Conservation (phyloP, 306 rosid genomes). For the Vigna hirtella region DNA sequence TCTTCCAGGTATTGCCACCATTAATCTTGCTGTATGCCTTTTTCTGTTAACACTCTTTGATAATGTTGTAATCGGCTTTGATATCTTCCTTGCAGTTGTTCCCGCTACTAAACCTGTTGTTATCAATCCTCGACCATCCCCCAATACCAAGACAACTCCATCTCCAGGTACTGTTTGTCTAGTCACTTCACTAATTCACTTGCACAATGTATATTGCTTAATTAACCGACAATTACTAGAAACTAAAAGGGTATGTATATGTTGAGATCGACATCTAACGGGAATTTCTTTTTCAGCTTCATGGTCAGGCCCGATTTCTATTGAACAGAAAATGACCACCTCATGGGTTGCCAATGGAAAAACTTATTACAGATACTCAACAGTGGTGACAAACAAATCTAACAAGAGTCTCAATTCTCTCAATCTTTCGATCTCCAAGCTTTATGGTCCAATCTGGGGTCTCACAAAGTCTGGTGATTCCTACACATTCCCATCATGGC, state of each 20-base stretch:
- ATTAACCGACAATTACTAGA: neutral
- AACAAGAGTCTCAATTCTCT: constrained; percentile 63
- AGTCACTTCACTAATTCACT: constrained; percentile 15
- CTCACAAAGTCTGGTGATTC: constrained; percentile 68
- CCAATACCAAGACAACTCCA: constrained; percentile 63
- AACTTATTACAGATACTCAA: constrained; percentile 86
- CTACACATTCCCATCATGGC: constrained; percentile 86
- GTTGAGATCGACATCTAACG: constrained; percentile 41
- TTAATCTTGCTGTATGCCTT: neutral
- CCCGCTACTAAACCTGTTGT: constrained; percentile 56
- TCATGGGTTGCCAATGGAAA: constrained; percentile 79
- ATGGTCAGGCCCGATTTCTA: constrained; percentile 63
- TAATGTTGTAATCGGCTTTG: neutral
- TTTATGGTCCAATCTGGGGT: constrained; percentile 98
- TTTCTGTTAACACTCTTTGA: neutral
- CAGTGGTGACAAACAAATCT: constrained; percentile 83
- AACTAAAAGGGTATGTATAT: too few species aligned
- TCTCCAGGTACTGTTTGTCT: constrained; percentile 65
- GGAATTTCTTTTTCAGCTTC: constrained; percentile 60
- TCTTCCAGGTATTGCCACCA: constrained; percentile 73
- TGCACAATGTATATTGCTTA: neutral
- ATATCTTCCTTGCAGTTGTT: constrained; percentile 56
- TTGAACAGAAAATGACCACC: constrained; percentile 71
- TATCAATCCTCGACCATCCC: constrained; percentile 55
- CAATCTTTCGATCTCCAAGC: constrained; percentile 69